Evolutionary conservation across 139 green algal genomes (phyloP).

Genomic region (Closterium sp.): DNA sequence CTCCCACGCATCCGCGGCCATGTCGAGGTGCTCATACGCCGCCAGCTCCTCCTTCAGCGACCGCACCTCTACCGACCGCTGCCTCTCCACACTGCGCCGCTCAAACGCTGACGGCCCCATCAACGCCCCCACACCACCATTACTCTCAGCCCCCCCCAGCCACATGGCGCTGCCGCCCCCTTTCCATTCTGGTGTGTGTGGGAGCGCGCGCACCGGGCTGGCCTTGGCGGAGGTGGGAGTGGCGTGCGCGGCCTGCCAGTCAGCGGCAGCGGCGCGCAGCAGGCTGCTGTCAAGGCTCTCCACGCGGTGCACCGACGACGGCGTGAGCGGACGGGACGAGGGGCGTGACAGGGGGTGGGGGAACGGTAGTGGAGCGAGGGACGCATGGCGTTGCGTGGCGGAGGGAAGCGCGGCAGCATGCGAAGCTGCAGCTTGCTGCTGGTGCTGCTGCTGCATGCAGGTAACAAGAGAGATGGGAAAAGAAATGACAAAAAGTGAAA

Average conservation of each 20-base stretch:
- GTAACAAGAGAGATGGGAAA: too few species aligned
- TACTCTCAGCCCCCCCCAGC: neutral
- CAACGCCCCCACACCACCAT: neutral
- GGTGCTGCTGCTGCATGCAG: too few species aligned
- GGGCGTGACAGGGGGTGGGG: neutral
- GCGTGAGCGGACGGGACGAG: neutral
- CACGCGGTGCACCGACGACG: neutral
- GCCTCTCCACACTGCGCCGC: neutral
- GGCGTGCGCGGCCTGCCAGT: neutral
- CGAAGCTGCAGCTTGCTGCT: neutral
- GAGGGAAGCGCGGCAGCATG: too few species aligned
- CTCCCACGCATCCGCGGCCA: neutral
- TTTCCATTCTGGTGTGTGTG: neutral
- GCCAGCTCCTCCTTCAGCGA: neutral
- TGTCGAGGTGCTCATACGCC: neutral
- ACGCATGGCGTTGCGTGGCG: neutral
- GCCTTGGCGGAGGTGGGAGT: neutral
- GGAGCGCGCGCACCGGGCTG: neutral
- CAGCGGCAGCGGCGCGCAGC: neutral
- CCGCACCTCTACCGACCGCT: neutral
- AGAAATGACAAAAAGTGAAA: too few species aligned
- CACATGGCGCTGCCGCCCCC: neutral
- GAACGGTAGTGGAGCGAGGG: neutral
- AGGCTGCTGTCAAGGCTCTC: neutral
- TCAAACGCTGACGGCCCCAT: neutral